Evolutionary conservation across 1,284 basidiomycete species (phyloP), one percentile per base, ranked within the genome.

Genomic region (Pseudozyma flocculosa): DNA sequence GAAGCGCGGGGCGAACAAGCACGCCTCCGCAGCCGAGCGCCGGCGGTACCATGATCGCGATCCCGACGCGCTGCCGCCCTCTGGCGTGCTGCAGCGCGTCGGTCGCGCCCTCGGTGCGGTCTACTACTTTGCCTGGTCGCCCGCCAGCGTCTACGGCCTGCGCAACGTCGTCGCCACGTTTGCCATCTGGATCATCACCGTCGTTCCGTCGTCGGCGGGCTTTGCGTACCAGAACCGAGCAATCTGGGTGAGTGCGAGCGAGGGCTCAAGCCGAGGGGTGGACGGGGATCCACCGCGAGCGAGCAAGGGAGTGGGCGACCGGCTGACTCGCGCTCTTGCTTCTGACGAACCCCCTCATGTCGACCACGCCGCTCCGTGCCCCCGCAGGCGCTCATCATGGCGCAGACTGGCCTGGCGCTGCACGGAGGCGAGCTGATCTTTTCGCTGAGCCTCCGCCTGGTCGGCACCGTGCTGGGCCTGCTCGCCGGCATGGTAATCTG

Each of bases 401-500:
- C 73, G 15, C 75, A 76, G 36, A 50, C 77, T 9, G 72, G 69
- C 11, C 47, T 72, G 14, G 69, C 67, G 2, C 61, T 69, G 4
- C 75, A 66, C 34, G 46, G 72, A 13, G 75, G 74, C 22, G 75
- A 78, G 42, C 73, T 72, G 4, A 52, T 66, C 0, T 73, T 73
- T 49, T 67, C 68, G 26, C 65, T 75, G 2, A 30, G 75, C 11
- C 57, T 48, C 8, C 59, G 76, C 3, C 50, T 75, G 17, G 41
- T 73, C 1, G 71, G 70, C 11, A 72, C 70, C 0, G 56, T 67
- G 26, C 34, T 69, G 13, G 70, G 76, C 3, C 85, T 86, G 2
- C 53, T 87, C 1, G 74, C 85, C 7, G 91, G 89, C 1, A 82
- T 86, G 62, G 79, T 83, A 1, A 82, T 89, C 65, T 89, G 88